Conservation (phyloP, 139 green algal genomes). For the Auxenochlorella protothecoides region DNA sequence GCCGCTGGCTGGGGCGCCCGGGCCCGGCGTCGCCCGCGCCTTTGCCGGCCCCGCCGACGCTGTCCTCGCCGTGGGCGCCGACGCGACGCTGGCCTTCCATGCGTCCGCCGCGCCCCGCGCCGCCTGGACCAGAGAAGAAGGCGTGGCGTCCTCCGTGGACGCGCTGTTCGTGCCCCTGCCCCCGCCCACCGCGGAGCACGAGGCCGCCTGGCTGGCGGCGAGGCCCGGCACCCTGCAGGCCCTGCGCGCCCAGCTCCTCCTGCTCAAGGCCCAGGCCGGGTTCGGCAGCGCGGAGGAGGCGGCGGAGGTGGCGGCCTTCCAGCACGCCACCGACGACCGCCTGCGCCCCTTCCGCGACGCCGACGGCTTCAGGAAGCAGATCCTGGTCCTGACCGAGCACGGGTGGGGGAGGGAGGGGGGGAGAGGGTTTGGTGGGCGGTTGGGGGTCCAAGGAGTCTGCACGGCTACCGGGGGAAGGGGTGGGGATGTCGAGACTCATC, state of each 20-base stretch:
- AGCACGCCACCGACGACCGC: slow-evolving; percentile 12
- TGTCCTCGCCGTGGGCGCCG: neutral
- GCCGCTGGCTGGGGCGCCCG: neutral
- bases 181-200: slow-evolving; percentile 16
- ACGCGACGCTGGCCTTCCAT: neutral
- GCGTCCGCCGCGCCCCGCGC: neutral
- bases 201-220: slow-evolving; percentile 9
- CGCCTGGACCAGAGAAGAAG: too few relatives aligned
- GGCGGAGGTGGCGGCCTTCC: slow-evolving; percentile 3
- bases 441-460: too few relatives aligned
- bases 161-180: slow-evolving; percentile 65
- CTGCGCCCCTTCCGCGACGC: slow-evolving; percentile 22
- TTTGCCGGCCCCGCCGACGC: neutral
- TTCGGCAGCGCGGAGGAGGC: slow-evolving; percentile 12
- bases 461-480: too few relatives aligned
- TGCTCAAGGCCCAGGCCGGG: slow-evolving; percentile 36
- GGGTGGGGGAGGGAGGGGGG: too few relatives aligned
- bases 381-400: slow-evolving; percentile 10
- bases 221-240: slow-evolving; percentile 6
- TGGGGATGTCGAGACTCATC: too few relatives aligned
- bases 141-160: neutral
- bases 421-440: too few relatives aligned
- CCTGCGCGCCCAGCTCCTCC: slow-evolving; percentile 28
- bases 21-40: too few relatives aligned
- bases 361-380: slow-evolving; percentile 27